Conservation (phyloP, 352 stramenopile species). For the Phytophthora pini region DNA sequence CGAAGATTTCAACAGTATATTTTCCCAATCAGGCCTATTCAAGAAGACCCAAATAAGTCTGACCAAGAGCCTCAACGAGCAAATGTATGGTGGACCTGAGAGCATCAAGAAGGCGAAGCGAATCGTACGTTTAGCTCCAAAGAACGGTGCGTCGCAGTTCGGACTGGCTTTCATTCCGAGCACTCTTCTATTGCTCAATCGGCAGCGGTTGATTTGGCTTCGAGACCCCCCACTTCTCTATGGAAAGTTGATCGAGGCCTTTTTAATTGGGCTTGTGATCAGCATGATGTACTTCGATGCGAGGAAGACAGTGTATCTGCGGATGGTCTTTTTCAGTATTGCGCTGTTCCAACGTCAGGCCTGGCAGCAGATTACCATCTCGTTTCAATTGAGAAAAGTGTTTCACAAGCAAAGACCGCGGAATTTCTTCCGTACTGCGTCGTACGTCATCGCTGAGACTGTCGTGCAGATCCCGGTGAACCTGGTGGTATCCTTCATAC, state of each 20-base stretch:
- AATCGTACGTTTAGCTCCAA: slow-evolving; percentile 31
- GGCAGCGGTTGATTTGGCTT: background rate
- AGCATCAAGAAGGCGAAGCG: slow-evolving; percentile 60
- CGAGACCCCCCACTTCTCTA: background rate
- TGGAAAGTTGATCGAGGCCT: background rate
- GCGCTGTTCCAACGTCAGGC: background rate
- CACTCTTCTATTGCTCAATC: background rate
- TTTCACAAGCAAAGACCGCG: background rate
- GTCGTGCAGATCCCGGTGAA: background rate
- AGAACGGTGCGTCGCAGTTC: background rate
- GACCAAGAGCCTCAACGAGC: slow-evolving; percentile 48
- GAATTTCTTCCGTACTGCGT: background rate
- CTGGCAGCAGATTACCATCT: background rate
- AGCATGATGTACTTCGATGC: slow-evolving; percentile 1
- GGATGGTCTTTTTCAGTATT: background rate
- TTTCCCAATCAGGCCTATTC: slow-evolving; percentile 61
- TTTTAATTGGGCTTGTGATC: slow-evolving; percentile 1
- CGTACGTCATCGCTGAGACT: background rate
- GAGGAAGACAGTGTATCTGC: background rate
- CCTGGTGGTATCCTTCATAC: background rate
- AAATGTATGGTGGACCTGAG: slow-evolving; percentile 55
- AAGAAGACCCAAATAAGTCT: slow-evolving; percentile 48
- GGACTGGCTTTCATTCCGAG: slow-evolving; percentile 1
- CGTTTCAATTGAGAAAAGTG: slow-evolving; percentile 1
- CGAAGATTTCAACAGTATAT: slow-evolving; percentile 63